These are phyloP conservation scores for Suillus discolor DNA, from an alignment of 768 basidiomycete genomes.

Conservation along the genomic window DNA sequence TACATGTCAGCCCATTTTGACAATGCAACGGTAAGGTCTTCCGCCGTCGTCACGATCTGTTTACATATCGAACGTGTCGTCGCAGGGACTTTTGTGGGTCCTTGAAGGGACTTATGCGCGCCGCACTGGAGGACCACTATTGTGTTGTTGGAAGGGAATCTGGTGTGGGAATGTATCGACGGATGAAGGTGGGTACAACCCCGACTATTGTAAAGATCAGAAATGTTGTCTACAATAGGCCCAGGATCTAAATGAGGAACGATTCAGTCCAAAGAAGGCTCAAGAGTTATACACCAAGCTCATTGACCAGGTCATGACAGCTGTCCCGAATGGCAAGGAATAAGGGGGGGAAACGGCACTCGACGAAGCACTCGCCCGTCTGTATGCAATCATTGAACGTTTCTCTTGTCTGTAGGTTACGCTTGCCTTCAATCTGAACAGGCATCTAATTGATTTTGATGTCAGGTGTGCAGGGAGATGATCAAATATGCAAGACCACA, in stretches of 20 bases:
- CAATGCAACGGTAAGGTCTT: not conserved
- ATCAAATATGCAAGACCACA: not conserved
- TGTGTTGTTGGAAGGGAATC: not conserved
- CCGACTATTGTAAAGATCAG: not conserved
- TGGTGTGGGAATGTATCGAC: not conserved
- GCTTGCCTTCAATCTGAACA: not conserved
- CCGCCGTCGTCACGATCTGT: not conserved
- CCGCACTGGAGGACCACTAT: not conserved
- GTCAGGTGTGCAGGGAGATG: not conserved
- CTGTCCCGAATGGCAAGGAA: not conserved
- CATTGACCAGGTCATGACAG: not conserved
- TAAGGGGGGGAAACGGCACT: not conserved
- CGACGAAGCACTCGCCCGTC: not conserved
- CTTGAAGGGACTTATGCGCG: not conserved
- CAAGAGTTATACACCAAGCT: not conserved
- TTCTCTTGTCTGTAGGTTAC: constrained; percentile 4
- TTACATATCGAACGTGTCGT: not conserved
- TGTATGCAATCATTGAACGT: not conserved
- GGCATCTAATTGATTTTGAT: not conserved
- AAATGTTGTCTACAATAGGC: not conserved
- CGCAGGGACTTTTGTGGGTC: not conserved
- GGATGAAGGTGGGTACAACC: constrained; percentile 5
- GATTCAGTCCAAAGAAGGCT: not conserved
- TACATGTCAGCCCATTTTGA: not conserved
- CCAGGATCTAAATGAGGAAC: constrained; percentile 1